These are phyloP conservation scores for Solanum commersonii DNA, from an alignment of 257 asterid species.

Conservation along the genomic window DNA sequence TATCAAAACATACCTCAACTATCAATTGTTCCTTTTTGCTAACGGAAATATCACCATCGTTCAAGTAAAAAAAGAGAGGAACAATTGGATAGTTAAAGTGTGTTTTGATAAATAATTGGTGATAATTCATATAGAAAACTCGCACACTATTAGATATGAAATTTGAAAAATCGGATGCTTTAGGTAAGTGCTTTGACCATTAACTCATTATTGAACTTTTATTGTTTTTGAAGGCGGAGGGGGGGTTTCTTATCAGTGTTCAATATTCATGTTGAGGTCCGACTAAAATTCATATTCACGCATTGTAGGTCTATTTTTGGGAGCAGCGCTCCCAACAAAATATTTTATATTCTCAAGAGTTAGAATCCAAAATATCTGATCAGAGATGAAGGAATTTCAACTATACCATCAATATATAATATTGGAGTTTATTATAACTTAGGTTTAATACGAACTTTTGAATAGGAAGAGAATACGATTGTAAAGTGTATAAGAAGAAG, in stretches of 20 bases:
- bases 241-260: not conserved
- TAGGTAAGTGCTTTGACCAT: no score
- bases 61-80: no score
- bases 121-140: no score
- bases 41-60: no score
- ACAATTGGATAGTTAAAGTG: no score
- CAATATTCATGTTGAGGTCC: not conserved
- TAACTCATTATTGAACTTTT: not conserved
- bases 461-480: no score
- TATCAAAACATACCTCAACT: not conserved
- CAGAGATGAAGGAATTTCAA: not conserved
- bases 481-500: no score
- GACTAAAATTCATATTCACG: not conserved
- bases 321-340: not conserved
- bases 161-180: no score
- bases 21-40: no score
- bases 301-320: not conserved
- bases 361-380: fast-evolving
- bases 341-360: not conserved
- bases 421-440: not conserved
- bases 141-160: not conserved
- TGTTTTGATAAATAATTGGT: not conserved
- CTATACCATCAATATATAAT: not conserved
- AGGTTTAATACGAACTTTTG: no score
- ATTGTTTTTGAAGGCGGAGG: not conserved